These are phyloP conservation scores for Beta vulgaris DNA, from an alignment of 148 eudicot species.

Conservation along the genomic window DNA sequence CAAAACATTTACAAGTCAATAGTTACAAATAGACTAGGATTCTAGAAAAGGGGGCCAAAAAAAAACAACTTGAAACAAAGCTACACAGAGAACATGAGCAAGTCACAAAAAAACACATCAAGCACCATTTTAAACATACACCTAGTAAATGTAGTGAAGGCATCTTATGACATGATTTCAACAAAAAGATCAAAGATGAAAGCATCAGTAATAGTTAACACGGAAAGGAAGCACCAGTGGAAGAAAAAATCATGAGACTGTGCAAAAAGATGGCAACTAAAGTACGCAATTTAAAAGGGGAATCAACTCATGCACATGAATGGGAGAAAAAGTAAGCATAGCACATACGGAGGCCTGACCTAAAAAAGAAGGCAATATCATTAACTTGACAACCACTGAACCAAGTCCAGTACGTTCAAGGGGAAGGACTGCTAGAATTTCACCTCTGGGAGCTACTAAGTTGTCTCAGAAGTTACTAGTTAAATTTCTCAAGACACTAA, in stretches of 20 bases:
- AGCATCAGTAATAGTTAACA: not conserved
- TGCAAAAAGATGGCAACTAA: too few relatives aligned
- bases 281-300: too few relatives aligned
- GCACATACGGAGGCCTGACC: too few relatives aligned
- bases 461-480: too few relatives aligned
- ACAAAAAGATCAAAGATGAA: not conserved
- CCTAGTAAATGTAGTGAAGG: not conserved
- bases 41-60: not conserved
- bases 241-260: too few relatives aligned
- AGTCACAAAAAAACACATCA: not conserved
- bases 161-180: not conserved
- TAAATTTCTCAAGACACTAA: too few relatives aligned
- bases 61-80: not conserved
- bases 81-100: not conserved
- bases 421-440: too few relatives aligned
- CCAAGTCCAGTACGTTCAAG: not conserved
- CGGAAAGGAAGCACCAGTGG: not conserved
- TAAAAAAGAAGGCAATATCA: too few relatives aligned
- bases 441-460: too few relatives aligned
- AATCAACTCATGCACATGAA: too few relatives aligned
- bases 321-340: too few relatives aligned
- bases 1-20: slow-evolving; percentile 26
- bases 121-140: not conserved
- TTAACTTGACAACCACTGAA: too few relatives aligned
- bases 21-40: slow-evolving; percentile 21